Conservation (phyloP, 2,329 filamentous ascomycete genomes). For the Fusarium cicatricum region DNA sequence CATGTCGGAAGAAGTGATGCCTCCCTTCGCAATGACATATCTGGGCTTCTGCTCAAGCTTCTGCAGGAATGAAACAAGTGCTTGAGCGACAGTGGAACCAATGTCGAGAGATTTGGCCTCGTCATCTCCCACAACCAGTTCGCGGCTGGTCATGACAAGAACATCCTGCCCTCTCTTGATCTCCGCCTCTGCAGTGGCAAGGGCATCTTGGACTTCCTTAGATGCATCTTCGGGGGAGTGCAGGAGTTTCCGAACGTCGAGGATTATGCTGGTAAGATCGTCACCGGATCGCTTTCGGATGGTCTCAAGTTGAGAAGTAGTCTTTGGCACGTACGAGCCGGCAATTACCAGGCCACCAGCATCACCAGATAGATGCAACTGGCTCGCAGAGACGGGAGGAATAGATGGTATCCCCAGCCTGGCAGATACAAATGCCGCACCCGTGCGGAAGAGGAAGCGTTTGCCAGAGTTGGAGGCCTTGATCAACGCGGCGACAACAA, state of each 20-base stretch:
- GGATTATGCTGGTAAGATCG: conserved; percentile 54
- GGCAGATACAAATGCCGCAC: conserved; percentile 55
- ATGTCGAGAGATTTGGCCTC: conserved; percentile 62
- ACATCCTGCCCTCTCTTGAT: conserved; percentile 60
- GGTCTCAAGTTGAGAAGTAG: conserved; percentile 60
- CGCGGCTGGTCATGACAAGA: conserved; percentile 66
- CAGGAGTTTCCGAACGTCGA: conserved; percentile 59
- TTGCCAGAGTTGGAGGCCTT: conserved; percentile 44
- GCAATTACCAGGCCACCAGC: conserved; percentile 63
- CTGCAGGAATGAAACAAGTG: conserved; percentile 59
- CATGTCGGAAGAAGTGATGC: conserved; percentile 67
- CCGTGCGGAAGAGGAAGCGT: conserved; percentile 51
- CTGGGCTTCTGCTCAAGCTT: conserved; percentile 57
- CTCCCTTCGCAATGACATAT: conserved; percentile 67
- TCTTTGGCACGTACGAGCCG: conserved; percentile 67
- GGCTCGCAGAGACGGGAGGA: conserved; percentile 56
- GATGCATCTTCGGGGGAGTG: conserved; percentile 45
- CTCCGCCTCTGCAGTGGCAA: conserved; percentile 48
- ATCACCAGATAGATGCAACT: conserved; percentile 50
- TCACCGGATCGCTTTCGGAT: conserved; percentile 50
- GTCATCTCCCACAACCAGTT: conserved; percentile 56
- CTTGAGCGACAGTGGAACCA: conserved; percentile 59
- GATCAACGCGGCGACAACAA: conserved; percentile 60
- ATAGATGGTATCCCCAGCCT: conserved; percentile 61
- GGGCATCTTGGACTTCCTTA: conserved; percentile 43